phyloP scores from a whole-genome alignment of 495 filamentous ascomycete species.

The Penicillium tannophilum region DNA sequence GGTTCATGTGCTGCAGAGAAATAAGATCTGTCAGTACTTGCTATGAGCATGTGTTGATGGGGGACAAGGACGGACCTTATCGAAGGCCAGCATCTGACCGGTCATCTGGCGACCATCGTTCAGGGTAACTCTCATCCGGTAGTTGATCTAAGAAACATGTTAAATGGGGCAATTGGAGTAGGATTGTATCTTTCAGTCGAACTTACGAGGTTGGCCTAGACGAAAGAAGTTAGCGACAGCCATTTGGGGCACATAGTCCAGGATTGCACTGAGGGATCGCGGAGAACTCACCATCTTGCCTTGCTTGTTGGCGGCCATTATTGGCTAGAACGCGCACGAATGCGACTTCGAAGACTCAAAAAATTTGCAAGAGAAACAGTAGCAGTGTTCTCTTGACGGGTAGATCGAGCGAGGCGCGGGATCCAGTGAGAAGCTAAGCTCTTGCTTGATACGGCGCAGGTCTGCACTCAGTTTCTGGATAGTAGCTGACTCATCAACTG shows the following conservation, averaged over 20 bases:
- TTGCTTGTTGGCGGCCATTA: conserved; percentile 88
- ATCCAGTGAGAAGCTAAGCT: conserved; percentile 30
- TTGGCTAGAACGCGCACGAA: conserved; percentile 60
- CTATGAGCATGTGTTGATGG: not conserved
- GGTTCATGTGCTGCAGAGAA: conserved; percentile 86
- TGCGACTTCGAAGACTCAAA: conserved; percentile 68
- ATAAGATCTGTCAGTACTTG: conserved; percentile 11
- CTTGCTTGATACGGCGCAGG: conserved; percentile 14
- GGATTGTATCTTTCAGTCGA: not conserved
- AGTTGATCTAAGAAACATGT: conserved; percentile 78
- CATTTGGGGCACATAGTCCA: conserved; percentile 57
- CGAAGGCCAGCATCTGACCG: conserved; percentile 95
- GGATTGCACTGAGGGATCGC: conserved; percentile 28
- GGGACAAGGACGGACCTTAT: conserved; percentile 66
- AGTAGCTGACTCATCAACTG: conserved; percentile 20
- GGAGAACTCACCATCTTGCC: conserved; percentile 91
- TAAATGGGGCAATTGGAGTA: conserved; percentile 24
- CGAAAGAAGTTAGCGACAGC: conserved; percentile 65
- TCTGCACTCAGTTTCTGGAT: conserved; percentile 26
- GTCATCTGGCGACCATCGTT: conserved; percentile 96
- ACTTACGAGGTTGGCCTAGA: conserved; percentile 95
- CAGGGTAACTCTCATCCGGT: conserved; percentile 95
- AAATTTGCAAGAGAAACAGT: conserved; percentile 30
- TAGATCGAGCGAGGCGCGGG: conserved; percentile 21
- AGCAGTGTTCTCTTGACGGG: conserved; percentile 27